A percentile compares a stretch with the other conserved stretches of the same genome.
Evolutionary conservation across 495 filamentous ascomycete species (phyloP).

Genomic region (Apodospora peruviana): DNA sequence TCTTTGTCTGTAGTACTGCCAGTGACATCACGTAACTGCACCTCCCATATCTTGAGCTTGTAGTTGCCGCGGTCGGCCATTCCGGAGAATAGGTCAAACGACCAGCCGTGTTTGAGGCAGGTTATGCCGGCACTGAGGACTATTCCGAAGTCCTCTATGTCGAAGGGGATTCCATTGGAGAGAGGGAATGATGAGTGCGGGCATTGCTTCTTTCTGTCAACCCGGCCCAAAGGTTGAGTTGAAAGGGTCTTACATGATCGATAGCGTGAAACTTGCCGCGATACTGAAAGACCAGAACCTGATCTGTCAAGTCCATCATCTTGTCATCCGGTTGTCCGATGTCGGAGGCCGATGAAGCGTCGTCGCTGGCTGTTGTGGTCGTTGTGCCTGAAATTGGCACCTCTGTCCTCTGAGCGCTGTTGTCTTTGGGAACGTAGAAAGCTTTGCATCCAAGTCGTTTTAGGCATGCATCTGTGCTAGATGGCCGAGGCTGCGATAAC

Average conservation of each 20-base stretch:
- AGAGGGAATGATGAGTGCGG: constrained; percentile 56
- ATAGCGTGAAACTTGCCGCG: constrained; percentile 54
- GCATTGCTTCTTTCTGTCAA: constrained; percentile 42
- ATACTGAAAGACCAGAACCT: constrained; percentile 54
- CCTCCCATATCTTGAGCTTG: constrained; percentile 54
- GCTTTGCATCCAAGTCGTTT: constrained; percentile 48
- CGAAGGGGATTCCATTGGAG: constrained; percentile 50
- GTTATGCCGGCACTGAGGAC: constrained; percentile 46
- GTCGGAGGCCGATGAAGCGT: neutral
- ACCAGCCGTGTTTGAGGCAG: constrained; percentile 59
- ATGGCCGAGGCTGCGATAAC: constrained; percentile 23
- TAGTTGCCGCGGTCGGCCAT: constrained; percentile 52
- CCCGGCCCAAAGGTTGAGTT: neutral
- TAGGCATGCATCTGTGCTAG: neutral
- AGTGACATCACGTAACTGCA: constrained; percentile 38
- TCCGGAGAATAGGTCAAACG: constrained; percentile 55
- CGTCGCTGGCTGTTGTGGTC: neutral
- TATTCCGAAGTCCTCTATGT: constrained; percentile 59
- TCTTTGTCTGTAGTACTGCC: constrained; percentile 33
- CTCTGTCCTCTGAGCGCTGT: constrained; percentile 38
- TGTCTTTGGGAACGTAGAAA: constrained; percentile 42
- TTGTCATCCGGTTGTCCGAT: constrained; percentile 10
- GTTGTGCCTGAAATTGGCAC: no score
- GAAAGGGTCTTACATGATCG: constrained; percentile 46
- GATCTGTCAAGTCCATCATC: constrained; percentile 44